Evolutionary conservation across 495 filamentous ascomycete species (phyloP).

Genomic region (Wilcoxina mikolae): DNA sequence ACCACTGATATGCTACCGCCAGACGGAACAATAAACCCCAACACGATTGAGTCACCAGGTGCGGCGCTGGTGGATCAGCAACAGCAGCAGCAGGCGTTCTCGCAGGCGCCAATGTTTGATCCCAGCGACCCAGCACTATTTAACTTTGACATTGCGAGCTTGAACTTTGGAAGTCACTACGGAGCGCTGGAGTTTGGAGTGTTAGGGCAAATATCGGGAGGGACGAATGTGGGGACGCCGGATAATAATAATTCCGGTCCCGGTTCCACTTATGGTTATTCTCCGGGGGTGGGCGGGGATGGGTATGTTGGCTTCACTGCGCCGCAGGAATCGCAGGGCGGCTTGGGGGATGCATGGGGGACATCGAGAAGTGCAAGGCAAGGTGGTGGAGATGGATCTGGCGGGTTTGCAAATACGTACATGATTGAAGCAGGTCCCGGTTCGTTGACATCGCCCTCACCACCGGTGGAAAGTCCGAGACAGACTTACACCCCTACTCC

Average conservation of each 20-base stretch:
- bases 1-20: constrained; percentile 23
- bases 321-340: constrained; percentile 14
- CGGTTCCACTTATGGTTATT: constrained; percentile 23
- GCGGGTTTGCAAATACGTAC: constrained; percentile 43
- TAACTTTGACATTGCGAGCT: constrained; percentile 82
- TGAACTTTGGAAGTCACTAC: constrained; percentile 93
- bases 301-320: constrained; percentile 23
- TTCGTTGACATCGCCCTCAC: constrained; percentile 45
- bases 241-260: constrained; percentile 19
- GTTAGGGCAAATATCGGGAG: constrained; percentile 71
- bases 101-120: constrained; percentile 39
- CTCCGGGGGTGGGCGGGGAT: constrained; percentile 18
- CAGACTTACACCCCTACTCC: constrained; percentile 23
- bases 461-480: constrained; percentile 24
- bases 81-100: constrained; percentile 15
- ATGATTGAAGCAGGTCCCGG: constrained; percentile 53
- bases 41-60: constrained; percentile 24
- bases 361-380: background rate
- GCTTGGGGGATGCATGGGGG: background rate
- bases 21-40: constrained; percentile 28
- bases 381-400: constrained; percentile 3
- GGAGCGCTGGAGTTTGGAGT: constrained; percentile 87
- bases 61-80: constrained; percentile 18
- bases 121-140: constrained; percentile 79
- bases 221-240: constrained; percentile 7